Base-by-base conservation (phyloP, 139 green algal genomes). In the Choricystis sp. region DNA sequence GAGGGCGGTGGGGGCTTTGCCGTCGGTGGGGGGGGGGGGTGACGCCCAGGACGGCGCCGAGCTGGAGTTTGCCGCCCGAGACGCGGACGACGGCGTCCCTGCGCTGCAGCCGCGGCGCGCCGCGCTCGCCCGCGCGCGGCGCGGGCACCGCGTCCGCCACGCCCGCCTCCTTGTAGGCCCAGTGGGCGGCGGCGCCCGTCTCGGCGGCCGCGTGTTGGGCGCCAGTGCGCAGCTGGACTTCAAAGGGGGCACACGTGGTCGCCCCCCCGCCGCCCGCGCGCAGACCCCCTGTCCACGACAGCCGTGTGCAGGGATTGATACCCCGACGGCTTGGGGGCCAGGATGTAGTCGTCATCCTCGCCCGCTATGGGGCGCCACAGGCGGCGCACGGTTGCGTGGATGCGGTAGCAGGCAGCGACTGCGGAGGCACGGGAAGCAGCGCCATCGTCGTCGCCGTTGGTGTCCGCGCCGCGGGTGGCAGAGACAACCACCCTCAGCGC, bases 321-420 rank as follows among this genome's bases (percentile, higher is more conserved):
- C 3, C 85, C 85, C 1, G 69, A 82, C 56, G 64, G 64, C 70
- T 95, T 95, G 59, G 89, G 86, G 71, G 85, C 83, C 27, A 75
- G 75, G 59, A 95, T 94, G 77, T 95, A 95, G 65, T 96, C 89
- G 62, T 94, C 86, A 60, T 83, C 81, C 75, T 96, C 87, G 2
- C 71, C 70, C 3, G 31, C 20, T 3, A 95, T 79, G 26, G 76
- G 79, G 62, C 75, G 75, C 85, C 86, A 96, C 3, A 96, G 70
- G 9, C 81, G 84, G 62, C 95, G 88, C 31, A 96, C 86, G 4
- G 80, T 66, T 0, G 75, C 55, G 60, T 92, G 69, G 48, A 97
- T 67, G 23, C 72, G 74, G 75, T 96, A 97, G 72, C 87, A 95
- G 23, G 73, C 74, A 14, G 69, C 64, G 20, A 73, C 72, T 19